These are phyloP conservation scores for Geranium incanum DNA, from an alignment of 441 rosid genomes.

Conservation along the genomic window DNA sequence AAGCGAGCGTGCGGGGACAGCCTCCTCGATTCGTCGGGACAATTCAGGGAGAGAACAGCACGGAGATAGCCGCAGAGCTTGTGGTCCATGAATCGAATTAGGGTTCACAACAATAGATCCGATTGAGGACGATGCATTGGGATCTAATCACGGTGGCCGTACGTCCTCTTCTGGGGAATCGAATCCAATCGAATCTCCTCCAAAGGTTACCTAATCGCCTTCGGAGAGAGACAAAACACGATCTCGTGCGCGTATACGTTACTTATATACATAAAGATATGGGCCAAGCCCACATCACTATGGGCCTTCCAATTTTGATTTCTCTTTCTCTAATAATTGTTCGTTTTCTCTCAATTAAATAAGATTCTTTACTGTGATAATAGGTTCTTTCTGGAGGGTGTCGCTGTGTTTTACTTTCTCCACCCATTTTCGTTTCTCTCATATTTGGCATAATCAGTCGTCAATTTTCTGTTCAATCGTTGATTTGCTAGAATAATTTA, in stretches of 20 bases:
- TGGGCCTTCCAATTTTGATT: background rate
- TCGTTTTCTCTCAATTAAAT: no score
- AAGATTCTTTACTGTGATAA: no score
- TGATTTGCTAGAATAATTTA: no score
- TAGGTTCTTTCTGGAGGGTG: no score
- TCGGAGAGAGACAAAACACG: background rate
- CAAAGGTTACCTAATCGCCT: background rate
- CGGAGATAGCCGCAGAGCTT: slow-evolving; percentile 74
- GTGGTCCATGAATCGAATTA: slow-evolving; percentile 32
- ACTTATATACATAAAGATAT: no score
- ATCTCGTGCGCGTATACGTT: background rate
- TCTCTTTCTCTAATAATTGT: no score
- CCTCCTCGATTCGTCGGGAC: slow-evolving; percentile 15
- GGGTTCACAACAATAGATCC: background rate
- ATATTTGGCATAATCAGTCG: no score
- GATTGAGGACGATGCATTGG: background rate
- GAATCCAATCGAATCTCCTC: no score
- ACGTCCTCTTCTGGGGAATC: no score
- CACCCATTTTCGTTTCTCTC: no score
- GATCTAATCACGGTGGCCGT: background rate
- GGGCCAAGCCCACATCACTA: background rate
- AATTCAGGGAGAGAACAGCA: slow-evolving; percentile 37
- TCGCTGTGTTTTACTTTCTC: no score
- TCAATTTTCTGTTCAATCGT: no score
- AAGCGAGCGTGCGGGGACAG: slow-evolving; percentile 38